Conservation (phyloP, 2,329 filamentous ascomycete genomes). For the Fusarium keratoplasticum region DNA sequence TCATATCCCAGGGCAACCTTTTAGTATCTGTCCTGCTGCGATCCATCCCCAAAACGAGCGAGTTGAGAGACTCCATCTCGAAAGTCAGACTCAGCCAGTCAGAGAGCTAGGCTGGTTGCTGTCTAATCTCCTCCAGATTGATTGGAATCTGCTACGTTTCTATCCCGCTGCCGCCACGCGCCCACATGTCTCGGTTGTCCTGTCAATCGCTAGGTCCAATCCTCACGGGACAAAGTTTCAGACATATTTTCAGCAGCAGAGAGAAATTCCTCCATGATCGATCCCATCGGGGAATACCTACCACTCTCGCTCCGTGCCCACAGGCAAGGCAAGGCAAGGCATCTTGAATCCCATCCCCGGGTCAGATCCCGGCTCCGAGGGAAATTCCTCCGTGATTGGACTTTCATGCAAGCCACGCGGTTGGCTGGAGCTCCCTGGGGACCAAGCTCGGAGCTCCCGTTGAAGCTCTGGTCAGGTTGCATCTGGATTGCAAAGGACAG, state of each 20-base stretch:
- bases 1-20: conserved; percentile 43
- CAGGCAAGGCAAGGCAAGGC: neutral
- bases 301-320: conserved; percentile 8
- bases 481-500: neutral
- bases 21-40: conserved; percentile 1
- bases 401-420: conserved; percentile 18
- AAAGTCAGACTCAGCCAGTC: neutral
- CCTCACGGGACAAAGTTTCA: conserved; percentile 28
- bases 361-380: conserved; percentile 6
- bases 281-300: neutral
- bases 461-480: neutral
- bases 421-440: neutral
- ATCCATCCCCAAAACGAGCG: conserved; percentile 11
- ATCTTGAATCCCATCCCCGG: neutral
- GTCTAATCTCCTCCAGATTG: conserved; percentile 39
- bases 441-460: neutral
- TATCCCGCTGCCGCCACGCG: neutral
- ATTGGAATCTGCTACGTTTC: conserved; percentile 36
- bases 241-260: conserved; percentile 1
- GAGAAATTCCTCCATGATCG: neutral
- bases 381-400: conserved; percentile 27
- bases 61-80: conserved; percentile 5
- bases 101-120: conserved; percentile 12
- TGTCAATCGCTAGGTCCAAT: conserved; percentile 1
- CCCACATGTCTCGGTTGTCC: conserved; percentile 17